Conservation (phyloP, 1,284 basidiomycete genomes). For the Cryptococcus jaspeensis region DNA sequence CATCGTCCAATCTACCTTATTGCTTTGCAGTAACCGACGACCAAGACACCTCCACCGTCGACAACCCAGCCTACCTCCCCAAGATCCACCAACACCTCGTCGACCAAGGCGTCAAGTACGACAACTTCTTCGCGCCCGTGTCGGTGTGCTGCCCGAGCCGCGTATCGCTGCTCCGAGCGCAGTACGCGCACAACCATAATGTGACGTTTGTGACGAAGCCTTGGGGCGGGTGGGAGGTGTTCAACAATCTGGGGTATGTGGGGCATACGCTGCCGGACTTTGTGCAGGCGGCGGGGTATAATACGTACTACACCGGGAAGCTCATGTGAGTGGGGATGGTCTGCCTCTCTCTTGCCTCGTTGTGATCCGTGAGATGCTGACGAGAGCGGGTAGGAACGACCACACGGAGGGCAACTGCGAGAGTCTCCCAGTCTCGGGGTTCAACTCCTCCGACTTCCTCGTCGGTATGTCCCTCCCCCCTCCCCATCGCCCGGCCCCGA, state of each 20-base stretch:
- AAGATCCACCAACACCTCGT: conserved; percentile 23
- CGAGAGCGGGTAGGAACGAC: conserved; percentile 26
- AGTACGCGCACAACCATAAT: conserved; percentile 42
- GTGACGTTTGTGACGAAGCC: conserved; percentile 33
- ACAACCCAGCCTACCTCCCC: conserved; percentile 18
- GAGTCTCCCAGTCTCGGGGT: conserved; percentile 20
- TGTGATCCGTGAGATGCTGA: neutral
- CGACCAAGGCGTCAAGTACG: conserved; percentile 24
- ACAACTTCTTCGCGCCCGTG: conserved; percentile 35
- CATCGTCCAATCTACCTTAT: no score
- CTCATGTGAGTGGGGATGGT: conserved; percentile 24
- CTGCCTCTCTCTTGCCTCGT: no score
- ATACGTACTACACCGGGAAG: conserved; percentile 42
- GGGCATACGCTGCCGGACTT: conserved; percentile 34
- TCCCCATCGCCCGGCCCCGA: neutral
- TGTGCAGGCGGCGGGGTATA: conserved; percentile 35
- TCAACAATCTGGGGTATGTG: conserved; percentile 36
- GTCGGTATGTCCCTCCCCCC: no score
- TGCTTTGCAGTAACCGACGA: conserved; percentile 38
- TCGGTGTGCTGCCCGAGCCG: conserved; percentile 39
- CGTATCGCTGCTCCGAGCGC: conserved; percentile 30
- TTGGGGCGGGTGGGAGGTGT: conserved; percentile 36
- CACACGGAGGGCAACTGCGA: conserved; percentile 32
- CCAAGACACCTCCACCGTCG: conserved; percentile 23
- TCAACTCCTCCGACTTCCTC: conserved; percentile 30